Evolutionary conservation across 306 rosid species (phyloP), one percentile per base, ranked within the genome.

Genomic region (Castanopsis chinensis): DNA sequence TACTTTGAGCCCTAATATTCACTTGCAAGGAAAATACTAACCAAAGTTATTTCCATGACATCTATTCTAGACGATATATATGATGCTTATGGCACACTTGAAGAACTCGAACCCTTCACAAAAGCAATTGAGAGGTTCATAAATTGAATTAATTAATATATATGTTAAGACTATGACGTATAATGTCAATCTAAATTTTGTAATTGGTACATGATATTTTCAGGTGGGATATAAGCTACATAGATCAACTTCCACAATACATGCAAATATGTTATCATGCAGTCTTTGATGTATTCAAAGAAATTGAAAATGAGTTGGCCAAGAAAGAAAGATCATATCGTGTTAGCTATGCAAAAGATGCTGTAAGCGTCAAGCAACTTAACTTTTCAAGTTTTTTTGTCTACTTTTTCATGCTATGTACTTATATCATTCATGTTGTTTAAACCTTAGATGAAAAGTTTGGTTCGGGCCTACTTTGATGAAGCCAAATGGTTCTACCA

Each of bases 1-100:
- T 82, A 43, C 45, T 78, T 78, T 33, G 88, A 82, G 71, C 84
- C 86, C 14, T 32, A 79, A 15, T 79, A 83, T 37, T 76, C 68
- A 1, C 11, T 57, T 5, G 88, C 35, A 3, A 82, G 96, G 64
- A 74, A 17, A 18, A 71, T 86, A 1, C 0, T 79, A 37, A 73
- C 64, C 11, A 87, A 86, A 61, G 25, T 56, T 0, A 28, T 61
- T 2, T 75, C 68, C 3, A 30, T 82, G 18, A 11, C 51, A 28
- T 64, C 90, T 2, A 41, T 77, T 0, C 23, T 91, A 37, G 89
- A 89, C 65, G 91, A 87, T 58, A 76, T 76, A 6, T 91, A 89
- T 43, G 96, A 89, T 33, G 83, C 54, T 2, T 86, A 78, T 69
- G 93, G 91, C 7, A 86, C 90, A n/a, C 17, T 84, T 13, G 89